Evolutionary conservation across 2,329 filamentous ascomycete species (phyloP).

Genomic region (Samsoniella hepiali): DNA sequence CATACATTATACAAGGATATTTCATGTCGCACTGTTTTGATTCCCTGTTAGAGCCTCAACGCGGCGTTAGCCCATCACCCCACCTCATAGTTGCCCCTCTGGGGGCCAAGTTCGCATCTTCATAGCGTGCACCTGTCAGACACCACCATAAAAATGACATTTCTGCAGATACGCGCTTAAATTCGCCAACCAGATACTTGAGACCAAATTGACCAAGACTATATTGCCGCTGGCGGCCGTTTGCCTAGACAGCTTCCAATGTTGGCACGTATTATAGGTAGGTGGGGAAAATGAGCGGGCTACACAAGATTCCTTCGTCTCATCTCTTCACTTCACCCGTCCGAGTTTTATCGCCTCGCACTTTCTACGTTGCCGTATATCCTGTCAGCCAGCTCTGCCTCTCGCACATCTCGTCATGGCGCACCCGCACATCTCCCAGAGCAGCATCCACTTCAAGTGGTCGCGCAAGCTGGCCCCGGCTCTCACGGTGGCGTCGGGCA

Average conservation of each 20-base stretch:
- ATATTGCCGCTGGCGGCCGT: not conserved
- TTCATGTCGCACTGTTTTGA: too few relatives aligned
- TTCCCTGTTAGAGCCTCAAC: too few relatives aligned
- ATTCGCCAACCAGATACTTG: too few relatives aligned
- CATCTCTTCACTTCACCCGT: not conserved
- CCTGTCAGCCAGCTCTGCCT: not conserved
- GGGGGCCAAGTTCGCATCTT: too few relatives aligned
- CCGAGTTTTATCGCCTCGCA: not conserved
- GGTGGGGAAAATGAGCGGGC: not conserved
- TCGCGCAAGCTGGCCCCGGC: conserved; percentile 43
- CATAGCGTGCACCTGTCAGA: too few relatives aligned
- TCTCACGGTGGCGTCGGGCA: conserved; percentile 45
- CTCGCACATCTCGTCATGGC: conserved; percentile 17
- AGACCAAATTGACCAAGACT: too few relatives aligned
- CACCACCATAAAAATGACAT: too few relatives aligned
- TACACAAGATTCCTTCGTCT: not conserved
- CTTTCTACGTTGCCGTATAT: not conserved
- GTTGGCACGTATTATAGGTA: not conserved
- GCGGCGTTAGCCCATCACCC: too few relatives aligned
- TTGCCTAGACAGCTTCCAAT: not conserved
- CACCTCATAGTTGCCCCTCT: too few relatives aligned
- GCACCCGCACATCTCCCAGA: conserved; percentile 26
- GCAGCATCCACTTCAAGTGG: conserved; percentile 46
- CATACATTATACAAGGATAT: too few relatives aligned
- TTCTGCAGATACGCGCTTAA: too few relatives aligned